Percentiles rank a stretch among this genome's conserved stretches.
Conservation (phyloP, 2,329 filamentous ascomycete genomes). For the Coniochaeta sp. region DNA sequence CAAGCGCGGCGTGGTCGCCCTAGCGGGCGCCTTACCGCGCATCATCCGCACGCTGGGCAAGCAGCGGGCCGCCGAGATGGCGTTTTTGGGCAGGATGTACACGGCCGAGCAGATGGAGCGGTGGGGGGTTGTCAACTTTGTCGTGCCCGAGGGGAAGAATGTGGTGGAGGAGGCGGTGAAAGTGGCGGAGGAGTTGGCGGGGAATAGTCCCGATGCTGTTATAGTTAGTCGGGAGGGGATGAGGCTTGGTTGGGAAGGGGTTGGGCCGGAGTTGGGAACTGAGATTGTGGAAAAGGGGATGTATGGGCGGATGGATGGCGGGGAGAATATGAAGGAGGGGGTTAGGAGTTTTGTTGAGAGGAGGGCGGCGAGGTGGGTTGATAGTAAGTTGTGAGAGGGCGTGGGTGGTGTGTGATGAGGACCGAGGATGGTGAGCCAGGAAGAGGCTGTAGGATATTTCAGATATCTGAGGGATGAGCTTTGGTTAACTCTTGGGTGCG, state of each 20-base stretch:
- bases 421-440: no score
- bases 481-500: no score
- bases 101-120: constrained; percentile 49
- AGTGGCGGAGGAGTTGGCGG: constrained; percentile 54
- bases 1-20: constrained; percentile 61
- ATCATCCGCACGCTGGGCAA: constrained; percentile 59
- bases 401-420: no score
- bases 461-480: no score
- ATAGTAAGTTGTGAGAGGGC: constrained; percentile 47
- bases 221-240: constrained; percentile 68
- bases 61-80: constrained; percentile 66
- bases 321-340: constrained; percentile 70
- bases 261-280: constrained; percentile 58
- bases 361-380: constrained; percentile 60
- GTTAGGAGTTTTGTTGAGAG: constrained; percentile 71
- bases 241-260: constrained; percentile 64
- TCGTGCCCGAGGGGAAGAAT: constrained; percentile 38
- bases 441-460: no score
- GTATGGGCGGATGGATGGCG: constrained; percentile 52
- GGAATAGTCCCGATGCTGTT: constrained; percentile 67
- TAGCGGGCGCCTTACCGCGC: constrained; percentile 64
- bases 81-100: constrained; percentile 55
- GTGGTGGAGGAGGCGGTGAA: constrained; percentile 53
- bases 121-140: constrained; percentile 66
- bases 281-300: constrained; percentile 48